A percentile compares a stretch with the other conserved stretches of the same genome.
Conservation (phyloP, 768 basidiomycete genomes). For the Kwoniella sp. region DNA sequence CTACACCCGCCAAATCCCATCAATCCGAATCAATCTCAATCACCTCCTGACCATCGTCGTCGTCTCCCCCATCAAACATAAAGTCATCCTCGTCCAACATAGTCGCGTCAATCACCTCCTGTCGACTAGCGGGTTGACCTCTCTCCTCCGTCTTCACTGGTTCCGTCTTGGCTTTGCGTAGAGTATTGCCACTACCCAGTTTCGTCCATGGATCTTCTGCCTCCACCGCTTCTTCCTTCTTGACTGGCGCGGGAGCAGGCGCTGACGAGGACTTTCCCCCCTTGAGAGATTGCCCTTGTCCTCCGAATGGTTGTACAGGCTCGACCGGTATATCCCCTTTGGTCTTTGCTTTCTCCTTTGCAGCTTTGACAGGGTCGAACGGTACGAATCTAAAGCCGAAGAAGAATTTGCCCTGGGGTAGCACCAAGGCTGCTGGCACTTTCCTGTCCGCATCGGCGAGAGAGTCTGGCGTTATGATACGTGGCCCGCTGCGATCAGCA, state of each 20-base stretch:
- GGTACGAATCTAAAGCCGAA: constrained; percentile 84
- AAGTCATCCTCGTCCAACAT: constrained; percentile 47
- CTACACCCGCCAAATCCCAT: no score
- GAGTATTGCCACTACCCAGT: constrained; percentile 47
- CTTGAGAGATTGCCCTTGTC: constrained; percentile 9
- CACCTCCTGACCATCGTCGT: constrained; percentile 74
- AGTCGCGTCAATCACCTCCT: constrained; percentile 37
- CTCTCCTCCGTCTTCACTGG: constrained; percentile 54
- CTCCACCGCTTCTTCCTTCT: constrained; percentile 56
- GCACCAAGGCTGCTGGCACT: constrained; percentile 80
- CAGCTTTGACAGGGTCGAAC: constrained; percentile 46
- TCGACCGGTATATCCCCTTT: neutral
- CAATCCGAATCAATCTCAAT: constrained; percentile 80
- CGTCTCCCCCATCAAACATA: constrained; percentile 58
- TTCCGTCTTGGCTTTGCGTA: constrained; percentile 9
- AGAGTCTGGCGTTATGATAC: constrained; percentile 74
- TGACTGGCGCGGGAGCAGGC: constrained; percentile 48
- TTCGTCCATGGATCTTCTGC: constrained; percentile 51
- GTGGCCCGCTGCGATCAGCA: constrained; percentile 65
- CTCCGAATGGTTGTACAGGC: constrained; percentile 12
- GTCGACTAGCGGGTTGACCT: no score
- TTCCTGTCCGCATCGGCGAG: constrained; percentile 65
- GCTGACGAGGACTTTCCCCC: constrained; percentile 5
- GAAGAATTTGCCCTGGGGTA: constrained; percentile 92
- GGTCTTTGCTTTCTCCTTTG: constrained; percentile 34